Percentiles rank a stretch among this genome's conserved stretches.
phyloP scores from a whole-genome alignment of 2,329 filamentous ascomycete genomes.

The Zymoseptoria pseudotritici region DNA sequence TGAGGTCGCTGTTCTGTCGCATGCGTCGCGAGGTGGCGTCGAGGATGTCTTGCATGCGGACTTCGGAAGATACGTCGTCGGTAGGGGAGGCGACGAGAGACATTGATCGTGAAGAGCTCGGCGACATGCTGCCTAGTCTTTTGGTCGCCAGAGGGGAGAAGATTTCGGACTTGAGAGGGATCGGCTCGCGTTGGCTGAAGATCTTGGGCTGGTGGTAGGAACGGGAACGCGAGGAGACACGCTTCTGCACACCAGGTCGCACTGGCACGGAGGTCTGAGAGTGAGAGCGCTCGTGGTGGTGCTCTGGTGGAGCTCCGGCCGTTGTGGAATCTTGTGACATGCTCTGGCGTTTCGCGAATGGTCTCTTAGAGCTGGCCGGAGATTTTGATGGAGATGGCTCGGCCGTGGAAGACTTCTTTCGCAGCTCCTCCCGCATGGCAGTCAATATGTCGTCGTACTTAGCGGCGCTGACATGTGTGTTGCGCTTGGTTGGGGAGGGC shows the following conservation, averaged over 20 bases:
- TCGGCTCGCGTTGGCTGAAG: slow-evolving; percentile 21
- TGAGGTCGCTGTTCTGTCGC: slow-evolving; percentile 11
- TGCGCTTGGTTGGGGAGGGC: slow-evolving; percentile 8
- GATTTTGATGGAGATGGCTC: slow-evolving; percentile 1
- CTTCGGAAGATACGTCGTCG: slow-evolving; percentile 9
- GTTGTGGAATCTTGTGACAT: slow-evolving; percentile 13
- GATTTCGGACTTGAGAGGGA: slow-evolving; percentile 28
- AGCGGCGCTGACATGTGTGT: slow-evolving; percentile 10
- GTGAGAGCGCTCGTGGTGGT: slow-evolving; percentile 14
- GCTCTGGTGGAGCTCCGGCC: slow-evolving; percentile 6
- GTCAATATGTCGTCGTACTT: slow-evolving; percentile 29
- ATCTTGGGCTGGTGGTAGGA: slow-evolving; percentile 27
- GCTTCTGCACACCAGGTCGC: slow-evolving; percentile 19
- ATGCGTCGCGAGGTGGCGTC: slow-evolving; percentile 7
- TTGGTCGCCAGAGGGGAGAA: slow-evolving; percentile 29
- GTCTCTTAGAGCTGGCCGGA: slow-evolving; percentile 8
- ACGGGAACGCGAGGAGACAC: slow-evolving; percentile 21
- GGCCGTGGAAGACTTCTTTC: slow-evolving; percentile 12
- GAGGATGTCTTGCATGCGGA: slow-evolving; percentile 4
- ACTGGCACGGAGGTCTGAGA: slow-evolving; percentile 24
- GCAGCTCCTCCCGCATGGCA: slow-evolving; percentile 29
- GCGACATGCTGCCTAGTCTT: slow-evolving; percentile 10
- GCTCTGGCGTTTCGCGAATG: slow-evolving; percentile 7
- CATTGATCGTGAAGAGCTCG: slow-evolving; percentile 6
- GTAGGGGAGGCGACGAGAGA: slow-evolving; percentile 15